Evolutionary conservation across 1,139 yeast species (phyloP).

Genomic region (Debaryomyces udenii): DNA sequence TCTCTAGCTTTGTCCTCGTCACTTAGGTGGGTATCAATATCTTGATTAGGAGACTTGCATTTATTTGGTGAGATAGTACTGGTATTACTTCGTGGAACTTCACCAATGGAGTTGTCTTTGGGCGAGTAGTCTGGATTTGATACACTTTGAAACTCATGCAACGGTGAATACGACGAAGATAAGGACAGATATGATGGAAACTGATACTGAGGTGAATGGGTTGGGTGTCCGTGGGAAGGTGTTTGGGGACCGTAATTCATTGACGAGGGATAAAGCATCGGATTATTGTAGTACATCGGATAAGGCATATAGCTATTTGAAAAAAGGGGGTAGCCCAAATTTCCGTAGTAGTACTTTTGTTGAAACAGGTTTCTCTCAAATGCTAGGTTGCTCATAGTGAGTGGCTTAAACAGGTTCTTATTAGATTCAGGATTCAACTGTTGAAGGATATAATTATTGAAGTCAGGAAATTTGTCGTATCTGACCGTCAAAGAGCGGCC

Average conservation of each 20-base stretch:
- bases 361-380: slow-evolving; percentile 41
- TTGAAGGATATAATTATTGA: slow-evolving; percentile 37
- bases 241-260: slow-evolving; percentile 5
- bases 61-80: background rate
- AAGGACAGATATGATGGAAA: background rate
- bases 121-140: background rate
- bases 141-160: slow-evolving; percentile 1
- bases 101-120: background rate
- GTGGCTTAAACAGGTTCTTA: slow-evolving; percentile 14
- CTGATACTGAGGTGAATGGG: slow-evolving; percentile 2
- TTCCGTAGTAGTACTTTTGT: slow-evolving; percentile 36
- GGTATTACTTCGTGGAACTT: slow-evolving; percentile 1
- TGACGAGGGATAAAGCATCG: slow-evolving; percentile 1
- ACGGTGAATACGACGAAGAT: slow-evolving; percentile 2
- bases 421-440: slow-evolving; percentile 25
- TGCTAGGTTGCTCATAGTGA: slow-evolving; percentile 29
- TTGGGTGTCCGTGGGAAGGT: too few species aligned
- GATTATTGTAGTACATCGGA: slow-evolving; percentile 12
- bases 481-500: slow-evolving; percentile 65
- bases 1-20: slow-evolving; percentile 37
- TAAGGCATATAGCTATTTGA: slow-evolving; percentile 10
- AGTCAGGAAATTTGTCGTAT: slow-evolving; percentile 53
- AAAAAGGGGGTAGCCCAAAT: slow-evolving; percentile 5
- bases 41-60: background rate
- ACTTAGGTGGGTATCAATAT: slow-evolving; percentile 13